Evolutionary conservation across 176 grass and related monocot species (phyloP), one percentile per base, ranked within the genome.

Genomic region (Carex pumila): DNA sequence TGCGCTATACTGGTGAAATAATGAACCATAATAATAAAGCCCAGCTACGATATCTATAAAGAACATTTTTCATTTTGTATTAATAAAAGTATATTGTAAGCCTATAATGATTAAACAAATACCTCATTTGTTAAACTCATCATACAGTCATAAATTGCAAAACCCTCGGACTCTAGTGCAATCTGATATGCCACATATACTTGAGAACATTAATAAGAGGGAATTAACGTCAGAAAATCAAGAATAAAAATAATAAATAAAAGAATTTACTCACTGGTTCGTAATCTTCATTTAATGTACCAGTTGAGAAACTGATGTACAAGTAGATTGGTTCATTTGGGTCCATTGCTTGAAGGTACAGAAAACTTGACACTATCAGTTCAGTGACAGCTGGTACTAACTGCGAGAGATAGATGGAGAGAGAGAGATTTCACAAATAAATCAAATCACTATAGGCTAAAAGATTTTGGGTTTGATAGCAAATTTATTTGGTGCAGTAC

Each of bases 101-200:
- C 39, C 39, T 29, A 9, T 1, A 53, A n/a, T 29, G n/a, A 55
- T 54, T 54, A 86, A 11, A 13, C 12, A 61, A 8, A 3, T 72
- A 99, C 96, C 93, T 99, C 96, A 86, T 91, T 85, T 89, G 91
- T 87, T 84, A 99, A 80, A 81, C 86, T 87, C 93, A 95, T 99
- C 96, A 99, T 92, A 57, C 89, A 87, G 87, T 99, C 96, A 3
- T 99, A 99, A 81, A 99, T 90, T 85, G 93, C 96, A 95, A 95
- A 95, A 84, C 93, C 96, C 85, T 95, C 96, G 61, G 91, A 87
- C 81, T 99, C 96, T 87, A 95, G 88, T n/a, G 88, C 96, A 67
- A 99, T 86, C 96, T 99, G 81, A 84, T 12, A 87, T 76, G 32
- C 22, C 47, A 70, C 60, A 79, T 60, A 79, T 64, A 31, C 49